Evolutionary conservation across 2,329 filamentous ascomycete genomes (phyloP).

Genomic region (Neopestalotiopsis clavispora): DNA sequence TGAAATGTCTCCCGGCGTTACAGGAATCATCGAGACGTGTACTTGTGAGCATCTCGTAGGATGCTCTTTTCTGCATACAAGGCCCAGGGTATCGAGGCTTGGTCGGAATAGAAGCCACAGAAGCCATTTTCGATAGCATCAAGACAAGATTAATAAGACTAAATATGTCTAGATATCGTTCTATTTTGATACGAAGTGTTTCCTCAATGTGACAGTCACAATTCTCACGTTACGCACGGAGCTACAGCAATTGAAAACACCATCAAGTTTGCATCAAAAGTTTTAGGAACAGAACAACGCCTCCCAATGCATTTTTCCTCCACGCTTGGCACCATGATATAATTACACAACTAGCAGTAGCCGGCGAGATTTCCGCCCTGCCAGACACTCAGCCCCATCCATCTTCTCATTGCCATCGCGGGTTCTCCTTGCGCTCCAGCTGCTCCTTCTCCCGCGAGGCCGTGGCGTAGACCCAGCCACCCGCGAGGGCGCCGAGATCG

Average conservation of each 20-base stretch:
- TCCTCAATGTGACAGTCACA: background rate
- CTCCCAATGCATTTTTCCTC: background rate
- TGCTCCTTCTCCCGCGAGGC: slow-evolving; percentile 57
- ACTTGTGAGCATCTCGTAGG: background rate
- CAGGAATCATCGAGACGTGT: slow-evolving; percentile 1
- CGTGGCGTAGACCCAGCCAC: slow-evolving; percentile 56
- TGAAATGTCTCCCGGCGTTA: slow-evolving; percentile 52
- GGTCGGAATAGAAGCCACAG: background rate
- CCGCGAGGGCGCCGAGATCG: slow-evolving; percentile 68
- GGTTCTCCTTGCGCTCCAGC: slow-evolving; percentile 50
- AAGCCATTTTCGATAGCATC: slow-evolving; percentile 1
- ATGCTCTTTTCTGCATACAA: background rate
- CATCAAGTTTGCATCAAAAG: background rate
- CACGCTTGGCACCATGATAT: background rate
- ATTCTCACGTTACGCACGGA: background rate
- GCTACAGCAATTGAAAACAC: background rate
- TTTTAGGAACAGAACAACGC: background rate
- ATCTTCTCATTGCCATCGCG: slow-evolving; percentile 47
- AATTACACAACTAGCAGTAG: background rate
- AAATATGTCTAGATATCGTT: background rate
- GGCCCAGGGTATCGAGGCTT: background rate
- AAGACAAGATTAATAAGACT: background rate
- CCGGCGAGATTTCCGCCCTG: background rate
- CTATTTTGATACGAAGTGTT: background rate
- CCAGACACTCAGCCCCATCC: slow-evolving; percentile 25